These are phyloP conservation scores for Ilyonectria destructans DNA, from an alignment of 2,329 filamentous ascomycete species.

Conservation along the genomic window DNA sequence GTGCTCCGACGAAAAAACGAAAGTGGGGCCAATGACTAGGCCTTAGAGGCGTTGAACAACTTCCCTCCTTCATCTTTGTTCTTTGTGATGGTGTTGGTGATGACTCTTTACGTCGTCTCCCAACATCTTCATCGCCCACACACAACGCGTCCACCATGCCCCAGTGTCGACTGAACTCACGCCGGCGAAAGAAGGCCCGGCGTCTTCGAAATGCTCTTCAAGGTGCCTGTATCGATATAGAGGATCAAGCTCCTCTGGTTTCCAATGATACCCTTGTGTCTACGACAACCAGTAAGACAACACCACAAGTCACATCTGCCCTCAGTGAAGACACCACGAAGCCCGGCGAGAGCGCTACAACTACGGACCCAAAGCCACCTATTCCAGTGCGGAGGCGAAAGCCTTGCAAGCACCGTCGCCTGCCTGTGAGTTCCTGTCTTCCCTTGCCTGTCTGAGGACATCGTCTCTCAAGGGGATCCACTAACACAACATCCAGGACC, in stretches of 20 bases:
- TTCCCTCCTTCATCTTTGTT: background rate
- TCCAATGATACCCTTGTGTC: background rate
- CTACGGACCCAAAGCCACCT: background rate
- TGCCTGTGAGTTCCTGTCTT: slow-evolving; percentile 16
- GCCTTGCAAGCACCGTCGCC: slow-evolving; percentile 19
- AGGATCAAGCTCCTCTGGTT: background rate
- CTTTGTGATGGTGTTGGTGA: background rate
- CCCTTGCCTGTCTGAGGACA: background rate
- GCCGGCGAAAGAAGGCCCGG: background rate
- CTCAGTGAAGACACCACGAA: background rate
- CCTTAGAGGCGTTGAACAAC: background rate
- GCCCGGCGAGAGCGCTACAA: background rate
- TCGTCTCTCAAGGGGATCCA: background rate
- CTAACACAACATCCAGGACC: slow-evolving; percentile 13
- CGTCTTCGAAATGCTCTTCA: background rate
- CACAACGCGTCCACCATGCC: background rate
- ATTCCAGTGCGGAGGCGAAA: background rate
- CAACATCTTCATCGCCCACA: background rate
- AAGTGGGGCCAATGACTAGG: background rate
- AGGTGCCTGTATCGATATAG: background rate
- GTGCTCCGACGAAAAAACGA: background rate
- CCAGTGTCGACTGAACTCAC: background rate
- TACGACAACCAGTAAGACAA: background rate
- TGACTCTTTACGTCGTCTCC: background rate
- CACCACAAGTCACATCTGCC: background rate